Conservation (phyloP, 2,329 filamentous ascomycete species). For the Dactylellina haptotyla region DNA sequence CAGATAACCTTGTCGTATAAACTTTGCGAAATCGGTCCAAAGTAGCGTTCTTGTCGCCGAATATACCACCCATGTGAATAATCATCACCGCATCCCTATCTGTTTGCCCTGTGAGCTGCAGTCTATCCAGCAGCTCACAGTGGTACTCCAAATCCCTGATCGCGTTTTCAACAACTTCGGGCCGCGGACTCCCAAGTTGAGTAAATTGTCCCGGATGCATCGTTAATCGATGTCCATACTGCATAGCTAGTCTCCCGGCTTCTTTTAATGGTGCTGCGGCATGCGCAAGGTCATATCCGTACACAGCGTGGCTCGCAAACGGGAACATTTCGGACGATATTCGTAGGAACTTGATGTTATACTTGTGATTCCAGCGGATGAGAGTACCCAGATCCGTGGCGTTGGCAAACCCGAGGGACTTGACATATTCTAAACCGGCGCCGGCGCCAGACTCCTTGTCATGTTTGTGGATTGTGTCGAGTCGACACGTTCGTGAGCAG, state of each 20-base stretch:
- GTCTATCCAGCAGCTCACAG: conserved; percentile 80
- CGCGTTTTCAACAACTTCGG: conserved; percentile 78
- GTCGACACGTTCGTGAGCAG: conserved; percentile 88
- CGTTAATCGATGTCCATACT: conserved; percentile 84
- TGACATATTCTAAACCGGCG: conserved; percentile 73
- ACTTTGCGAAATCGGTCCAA: conserved; percentile 80
- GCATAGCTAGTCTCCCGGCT: conserved; percentile 77
- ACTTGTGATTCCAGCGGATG: conserved; percentile 89
- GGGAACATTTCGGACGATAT: conserved; percentile 97
- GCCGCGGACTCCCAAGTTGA: conserved; percentile 83
- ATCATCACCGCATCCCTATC: conserved; percentile 93
- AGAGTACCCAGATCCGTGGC: conserved; percentile 85
- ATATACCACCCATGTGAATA: conserved; percentile 89
- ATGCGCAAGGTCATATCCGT: conserved; percentile 88
- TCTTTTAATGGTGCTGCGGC: conserved; percentile 80
- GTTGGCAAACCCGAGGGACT: conserved; percentile 82
- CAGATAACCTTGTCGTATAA: conserved; percentile 71
- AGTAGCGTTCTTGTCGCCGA: conserved; percentile 84
- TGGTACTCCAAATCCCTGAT: conserved; percentile 88
- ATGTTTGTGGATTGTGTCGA: conserved; percentile 88
- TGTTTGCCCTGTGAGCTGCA: conserved; percentile 79
- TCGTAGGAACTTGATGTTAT: conserved; percentile 90
- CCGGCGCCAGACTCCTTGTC: conserved; percentile 62
- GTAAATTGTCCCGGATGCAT: conserved; percentile 94
- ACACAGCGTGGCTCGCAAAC: conserved; percentile 86